Percentiles rank a stretch among this genome's conserved stretches.
Conservation (phyloP, 2,329 filamentous ascomycete species). For the Ophiocordyceps sinensis region DNA sequence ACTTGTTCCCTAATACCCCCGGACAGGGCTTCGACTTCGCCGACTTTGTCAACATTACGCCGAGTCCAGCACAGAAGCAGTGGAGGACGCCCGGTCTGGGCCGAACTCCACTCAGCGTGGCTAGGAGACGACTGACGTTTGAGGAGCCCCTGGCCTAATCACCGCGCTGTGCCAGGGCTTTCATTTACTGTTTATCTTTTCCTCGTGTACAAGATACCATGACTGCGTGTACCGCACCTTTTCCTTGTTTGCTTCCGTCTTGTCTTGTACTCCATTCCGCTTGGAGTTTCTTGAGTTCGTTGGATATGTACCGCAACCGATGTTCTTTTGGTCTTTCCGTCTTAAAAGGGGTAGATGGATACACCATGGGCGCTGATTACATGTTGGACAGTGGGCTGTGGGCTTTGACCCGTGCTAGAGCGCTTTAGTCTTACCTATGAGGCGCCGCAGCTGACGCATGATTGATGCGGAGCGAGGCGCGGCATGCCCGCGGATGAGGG, state of each 20-base stretch:
- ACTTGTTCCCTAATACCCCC: conserved; percentile 61
- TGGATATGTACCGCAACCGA: not conserved
- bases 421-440: too few relatives aligned
- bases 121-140: conserved; percentile 69
- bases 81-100: conserved; percentile 68
- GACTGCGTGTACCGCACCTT: conserved; percentile 14
- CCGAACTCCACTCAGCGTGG: conserved; percentile 48
- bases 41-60: conserved; percentile 95
- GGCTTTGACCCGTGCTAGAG: too few relatives aligned
- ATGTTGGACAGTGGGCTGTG: too few relatives aligned
- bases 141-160: conserved; percentile 40
- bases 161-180: not conserved
- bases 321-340: not conserved
- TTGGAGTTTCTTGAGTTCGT: not conserved
- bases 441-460: too few relatives aligned
- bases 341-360: too few relatives aligned
- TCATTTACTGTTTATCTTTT: conserved; percentile 9
- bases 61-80: conserved; percentile 77
- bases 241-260: not conserved
- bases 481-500: too few relatives aligned
- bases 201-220: conserved; percentile 21
- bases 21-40: conserved; percentile 80
- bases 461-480: too few relatives aligned
- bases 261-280: not conserved
- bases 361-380: too few relatives aligned